Percentiles rank a stretch among this genome's conserved stretches.
phyloP scores from a whole-genome alignment of 2,329 filamentous ascomycete genomes.

The Colletotrichum musae region DNA sequence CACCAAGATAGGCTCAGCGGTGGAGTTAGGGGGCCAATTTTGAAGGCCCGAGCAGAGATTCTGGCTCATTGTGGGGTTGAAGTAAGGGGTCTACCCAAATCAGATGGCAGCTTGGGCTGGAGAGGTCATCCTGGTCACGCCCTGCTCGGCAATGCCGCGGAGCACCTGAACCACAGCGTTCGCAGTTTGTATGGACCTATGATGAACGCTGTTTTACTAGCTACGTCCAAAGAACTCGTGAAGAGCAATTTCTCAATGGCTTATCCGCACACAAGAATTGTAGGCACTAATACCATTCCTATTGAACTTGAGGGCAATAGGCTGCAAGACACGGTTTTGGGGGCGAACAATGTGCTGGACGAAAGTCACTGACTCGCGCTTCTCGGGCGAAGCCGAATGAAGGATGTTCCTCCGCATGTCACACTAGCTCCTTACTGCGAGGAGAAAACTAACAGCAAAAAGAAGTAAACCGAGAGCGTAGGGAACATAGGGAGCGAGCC shows the following conservation, averaged over 20 bases:
- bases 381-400: constrained; percentile 3
- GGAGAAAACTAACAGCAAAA: background rate
- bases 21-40: background rate
- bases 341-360: constrained; percentile 8
- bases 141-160: constrained; percentile 4
- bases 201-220: too few species aligned
- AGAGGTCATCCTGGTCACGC: background rate
- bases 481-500: constrained; percentile 7
- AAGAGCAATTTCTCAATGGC: background rate
- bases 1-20: constrained; percentile 13
- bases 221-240: too few species aligned
- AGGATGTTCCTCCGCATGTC: constrained; percentile 9
- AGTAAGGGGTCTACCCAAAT: constrained; percentile 4
- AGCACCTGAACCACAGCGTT: background rate
- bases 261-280: background rate
- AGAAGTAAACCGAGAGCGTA: background rate
- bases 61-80: constrained; percentile 12
- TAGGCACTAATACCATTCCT: background rate
- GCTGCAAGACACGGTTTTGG: background rate
- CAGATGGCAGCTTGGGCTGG: background rate
- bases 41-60: constrained; percentile 12
- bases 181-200: too few species aligned
- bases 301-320: background rate
- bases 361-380: constrained; percentile 4
- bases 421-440: background rate